A percentile compares a stretch with the other conserved stretches of the same genome.
phyloP scores from a whole-genome alignment of 306 rosid genomes.

The Quercus dentata region DNA sequence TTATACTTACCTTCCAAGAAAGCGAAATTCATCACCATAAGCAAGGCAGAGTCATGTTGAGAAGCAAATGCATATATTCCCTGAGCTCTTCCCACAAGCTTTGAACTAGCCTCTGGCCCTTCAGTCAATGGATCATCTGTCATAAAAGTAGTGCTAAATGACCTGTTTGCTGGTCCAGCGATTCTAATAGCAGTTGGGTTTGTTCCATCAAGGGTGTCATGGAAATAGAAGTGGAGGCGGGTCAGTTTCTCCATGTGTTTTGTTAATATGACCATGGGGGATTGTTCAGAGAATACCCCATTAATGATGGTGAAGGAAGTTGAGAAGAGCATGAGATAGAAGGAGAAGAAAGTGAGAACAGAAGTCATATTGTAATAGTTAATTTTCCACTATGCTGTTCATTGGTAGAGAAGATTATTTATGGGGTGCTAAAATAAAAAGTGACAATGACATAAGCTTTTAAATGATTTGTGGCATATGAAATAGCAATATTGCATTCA shows the following conservation, averaged over 20 bases:
- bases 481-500: too few relatives aligned
- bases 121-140: conserved; percentile 28
- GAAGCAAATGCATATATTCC: conserved; percentile 41
- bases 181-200: conserved; percentile 31
- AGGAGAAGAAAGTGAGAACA: not conserved
- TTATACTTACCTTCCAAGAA: conserved; percentile 27
- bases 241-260: conserved; percentile 29
- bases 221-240: conserved; percentile 48
- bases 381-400: not conserved
- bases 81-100: conserved; percentile 38
- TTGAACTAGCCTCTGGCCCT: conserved; percentile 23
- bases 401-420: not conserved
- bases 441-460: not conserved
- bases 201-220: conserved; percentile 29
- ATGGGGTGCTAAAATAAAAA: not conserved
- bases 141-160: conserved; percentile 21
- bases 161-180: not conserved
- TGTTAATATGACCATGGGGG: not conserved
- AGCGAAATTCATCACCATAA: conserved; percentile 31
- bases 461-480: too few relatives aligned
- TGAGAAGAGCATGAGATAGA: conserved; percentile 8
- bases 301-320: not conserved
- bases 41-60: conserved; percentile 30
- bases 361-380: not conserved
- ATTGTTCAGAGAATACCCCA: conserved; percentile 16